A percentile compares a stretch with the other conserved stretches of the same genome.
Conservation (phyloP, 257 asterid genomes). For the Lithospermum erythrorhizon region DNA sequence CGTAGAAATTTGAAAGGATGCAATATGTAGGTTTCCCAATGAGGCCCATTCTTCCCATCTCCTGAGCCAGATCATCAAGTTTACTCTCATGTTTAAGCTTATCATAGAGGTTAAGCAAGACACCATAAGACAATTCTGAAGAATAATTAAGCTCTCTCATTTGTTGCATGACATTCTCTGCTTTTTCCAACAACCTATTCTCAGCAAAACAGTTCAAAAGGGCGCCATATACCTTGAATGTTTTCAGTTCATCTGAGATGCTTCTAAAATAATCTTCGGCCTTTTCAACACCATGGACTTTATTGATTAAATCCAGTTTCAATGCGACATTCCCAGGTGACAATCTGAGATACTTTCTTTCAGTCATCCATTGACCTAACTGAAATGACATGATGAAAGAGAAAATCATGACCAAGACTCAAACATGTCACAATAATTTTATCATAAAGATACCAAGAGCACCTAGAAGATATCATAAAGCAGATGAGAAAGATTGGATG, state of each 20-base stretch:
- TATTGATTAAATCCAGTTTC: constrained; percentile 15
- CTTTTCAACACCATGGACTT: constrained; percentile 17
- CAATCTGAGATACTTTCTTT: neutral
- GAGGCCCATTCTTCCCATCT: constrained; percentile 13
- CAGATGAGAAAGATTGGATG: too few relatives aligned
- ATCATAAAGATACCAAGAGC: too few relatives aligned
- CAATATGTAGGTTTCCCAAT: neutral
- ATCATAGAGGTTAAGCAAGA: constrained; percentile 15
- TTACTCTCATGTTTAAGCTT: constrained; percentile 8
- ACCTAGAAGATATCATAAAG: too few relatives aligned
- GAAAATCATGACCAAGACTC: too few relatives aligned
- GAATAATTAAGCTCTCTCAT: constrained; percentile 6
- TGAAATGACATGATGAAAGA: neutral
- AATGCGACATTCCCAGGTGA: constrained; percentile 21
- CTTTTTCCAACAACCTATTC: constrained; percentile 11
- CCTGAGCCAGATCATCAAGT: constrained; percentile 2
- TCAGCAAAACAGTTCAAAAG: constrained; percentile 21
- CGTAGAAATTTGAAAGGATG: constrained; percentile 7
- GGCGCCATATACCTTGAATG: constrained; percentile 17
- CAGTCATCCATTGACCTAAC: constrained; percentile 19
- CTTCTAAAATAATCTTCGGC: constrained; percentile 19
- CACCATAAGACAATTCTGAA: constrained; percentile 8
- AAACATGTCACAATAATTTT: too few relatives aligned
- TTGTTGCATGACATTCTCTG: constrained; percentile 21
- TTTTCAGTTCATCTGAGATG: constrained; percentile 10